These are phyloP conservation scores for Botrytis medusae DNA, from an alignment of 2,329 filamentous ascomycete genomes.

Conservation along the genomic window DNA sequence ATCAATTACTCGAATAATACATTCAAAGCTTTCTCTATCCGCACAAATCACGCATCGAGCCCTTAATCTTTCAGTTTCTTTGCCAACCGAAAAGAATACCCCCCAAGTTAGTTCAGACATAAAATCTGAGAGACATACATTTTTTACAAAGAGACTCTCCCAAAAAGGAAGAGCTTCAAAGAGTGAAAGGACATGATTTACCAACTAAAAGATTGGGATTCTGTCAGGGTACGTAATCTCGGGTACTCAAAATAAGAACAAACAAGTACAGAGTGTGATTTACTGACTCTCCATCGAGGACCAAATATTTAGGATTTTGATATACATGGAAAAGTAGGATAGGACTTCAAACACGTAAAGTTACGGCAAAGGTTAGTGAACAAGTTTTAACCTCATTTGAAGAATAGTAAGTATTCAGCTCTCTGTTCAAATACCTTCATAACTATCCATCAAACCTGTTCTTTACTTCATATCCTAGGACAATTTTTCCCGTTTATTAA, in stretches of 20 bases:
- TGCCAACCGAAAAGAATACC: background rate
- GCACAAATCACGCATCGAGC: background rate
- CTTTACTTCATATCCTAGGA: background rate
- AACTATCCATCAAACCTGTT: background rate
- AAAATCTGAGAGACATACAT: too few species aligned
- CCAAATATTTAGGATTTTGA: too few species aligned
- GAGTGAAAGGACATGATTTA: background rate
- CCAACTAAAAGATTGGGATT: background rate
- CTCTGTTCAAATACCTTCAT: background rate
- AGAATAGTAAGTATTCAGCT: background rate
- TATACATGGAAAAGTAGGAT: background rate
- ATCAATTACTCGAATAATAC: background rate
- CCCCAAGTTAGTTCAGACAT: too few species aligned
- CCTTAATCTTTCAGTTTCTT: background rate
- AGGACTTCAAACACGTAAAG: background rate
- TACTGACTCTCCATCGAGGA: background rate
- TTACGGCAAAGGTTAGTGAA: background rate
- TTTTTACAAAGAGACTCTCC: too few species aligned
- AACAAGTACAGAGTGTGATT: background rate
- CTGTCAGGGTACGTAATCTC: background rate
- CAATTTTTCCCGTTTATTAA: background rate
- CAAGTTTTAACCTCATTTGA: background rate
- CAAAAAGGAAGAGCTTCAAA: too few species aligned
- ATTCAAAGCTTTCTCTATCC: background rate
- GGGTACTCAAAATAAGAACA: background rate